Evolutionary conservation across 2,329 filamentous ascomycete genomes (phyloP).

Genomic region (Colletotrichum brevisporum): DNA sequence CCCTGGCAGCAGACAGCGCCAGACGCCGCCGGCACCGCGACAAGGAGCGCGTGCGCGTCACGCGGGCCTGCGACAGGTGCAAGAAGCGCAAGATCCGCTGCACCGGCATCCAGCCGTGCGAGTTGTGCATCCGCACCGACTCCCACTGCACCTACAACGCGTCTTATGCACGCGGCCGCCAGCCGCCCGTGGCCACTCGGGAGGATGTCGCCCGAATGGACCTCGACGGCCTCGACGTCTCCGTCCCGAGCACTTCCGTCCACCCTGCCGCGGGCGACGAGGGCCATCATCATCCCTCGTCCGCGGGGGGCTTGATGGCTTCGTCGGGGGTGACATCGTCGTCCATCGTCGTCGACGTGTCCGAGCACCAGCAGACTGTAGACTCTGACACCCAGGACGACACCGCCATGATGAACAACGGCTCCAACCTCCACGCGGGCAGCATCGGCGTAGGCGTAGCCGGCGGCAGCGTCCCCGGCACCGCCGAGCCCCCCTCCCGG

Average conservation of each 20-base stretch:
- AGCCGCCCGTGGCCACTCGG: slow-evolving; percentile 54
- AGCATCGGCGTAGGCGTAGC: neutral
- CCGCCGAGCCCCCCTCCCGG: slow-evolving; percentile 60
- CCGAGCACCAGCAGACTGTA: neutral
- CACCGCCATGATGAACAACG: slow-evolving; percentile 29
- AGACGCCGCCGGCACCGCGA: slow-evolving; percentile 40
- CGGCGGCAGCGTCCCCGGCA: slow-evolving; percentile 8
- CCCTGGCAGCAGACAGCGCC: slow-evolving; percentile 35
- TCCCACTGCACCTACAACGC: slow-evolving; percentile 63
- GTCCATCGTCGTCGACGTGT: slow-evolving; percentile 19
- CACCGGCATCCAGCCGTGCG: slow-evolving; percentile 50
- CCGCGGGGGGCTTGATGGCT: too few relatives aligned
- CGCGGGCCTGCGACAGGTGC: slow-evolving; percentile 62
- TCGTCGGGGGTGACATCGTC: neutral
- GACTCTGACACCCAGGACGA: slow-evolving; percentile 14
- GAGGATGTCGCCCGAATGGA: slow-evolving; percentile 32
- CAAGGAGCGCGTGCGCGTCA: slow-evolving; percentile 57
- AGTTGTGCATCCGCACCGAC: slow-evolving; percentile 49
- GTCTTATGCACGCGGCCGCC: slow-evolving; percentile 61
- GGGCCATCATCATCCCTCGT: neutral
- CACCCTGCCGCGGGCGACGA: neutral
- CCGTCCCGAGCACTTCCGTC: slow-evolving; percentile 11
- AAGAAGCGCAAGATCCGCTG: slow-evolving; percentile 60
- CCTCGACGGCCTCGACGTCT: slow-evolving; percentile 29
- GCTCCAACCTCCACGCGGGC: slow-evolving; percentile 1